phyloP scores from a whole-genome alignment of 1,139 yeast genomes.

The Suhomyces choctaworum region DNA sequence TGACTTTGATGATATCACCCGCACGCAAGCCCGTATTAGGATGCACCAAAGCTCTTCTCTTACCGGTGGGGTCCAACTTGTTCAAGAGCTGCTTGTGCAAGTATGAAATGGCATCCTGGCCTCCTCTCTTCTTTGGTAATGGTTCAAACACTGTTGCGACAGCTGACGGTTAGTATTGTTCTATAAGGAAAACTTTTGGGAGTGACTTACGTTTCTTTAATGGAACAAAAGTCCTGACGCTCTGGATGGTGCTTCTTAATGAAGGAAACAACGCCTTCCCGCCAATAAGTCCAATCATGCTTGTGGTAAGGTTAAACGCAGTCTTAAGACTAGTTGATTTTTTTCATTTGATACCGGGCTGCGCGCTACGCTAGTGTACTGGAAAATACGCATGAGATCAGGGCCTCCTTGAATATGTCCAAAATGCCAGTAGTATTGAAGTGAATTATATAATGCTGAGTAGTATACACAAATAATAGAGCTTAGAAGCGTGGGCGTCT shows the following conservation, averaged over 20 bases:
- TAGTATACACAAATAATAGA: conserved; percentile 6
- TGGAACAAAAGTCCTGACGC: conserved; percentile 25
- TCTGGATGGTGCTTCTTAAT: conserved; percentile 12
- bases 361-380: conserved; percentile 3
- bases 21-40: conserved; percentile 57
- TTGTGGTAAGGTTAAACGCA: no score
- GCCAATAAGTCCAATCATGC: conserved; percentile 21
- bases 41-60: conserved; percentile 64
- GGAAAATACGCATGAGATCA: no score
- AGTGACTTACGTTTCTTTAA: conserved; percentile 23
- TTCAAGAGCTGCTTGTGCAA: conserved; percentile 51
- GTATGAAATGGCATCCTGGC: conserved; percentile 48
- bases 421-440: no score
- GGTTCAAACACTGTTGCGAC: conserved; percentile 52
- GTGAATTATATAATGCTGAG: conserved; percentile 6
- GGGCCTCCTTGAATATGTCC: no score
- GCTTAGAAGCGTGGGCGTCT: conserved; percentile 77
- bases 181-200: background rate
- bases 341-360: conserved; percentile 3
- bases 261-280: conserved; percentile 16
- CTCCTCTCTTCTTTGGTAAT: conserved; percentile 51
- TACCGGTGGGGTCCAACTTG: conserved; percentile 71
- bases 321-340: conserved; percentile 5
- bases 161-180: conserved; percentile 19
- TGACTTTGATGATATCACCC: conserved; percentile 80